Evolutionary conservation across 805 yeast species (phyloP).

Genomic region (Wickerhamiella australiensis): DNA sequence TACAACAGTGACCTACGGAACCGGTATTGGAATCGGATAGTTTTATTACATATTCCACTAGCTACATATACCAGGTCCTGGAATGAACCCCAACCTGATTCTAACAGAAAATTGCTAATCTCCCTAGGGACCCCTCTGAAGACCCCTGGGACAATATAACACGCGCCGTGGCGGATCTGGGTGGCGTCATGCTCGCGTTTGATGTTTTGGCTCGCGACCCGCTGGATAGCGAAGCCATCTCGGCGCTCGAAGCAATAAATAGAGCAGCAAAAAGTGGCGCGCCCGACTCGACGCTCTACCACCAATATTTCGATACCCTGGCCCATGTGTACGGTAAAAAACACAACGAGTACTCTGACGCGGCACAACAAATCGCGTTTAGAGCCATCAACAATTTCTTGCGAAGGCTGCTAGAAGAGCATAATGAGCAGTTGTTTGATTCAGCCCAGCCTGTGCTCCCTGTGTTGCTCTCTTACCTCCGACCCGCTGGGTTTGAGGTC

Average conservation of each 20-base stretch:
- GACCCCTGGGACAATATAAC: neutral
- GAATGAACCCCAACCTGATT: no score
- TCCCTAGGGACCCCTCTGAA: no score
- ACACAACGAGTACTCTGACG: slow-evolving; percentile 3
- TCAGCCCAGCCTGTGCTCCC: slow-evolving; percentile 28
- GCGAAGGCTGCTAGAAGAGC: slow-evolving; percentile 34
- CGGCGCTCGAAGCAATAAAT: slow-evolving; percentile 18
- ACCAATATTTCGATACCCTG: slow-evolving; percentile 23
- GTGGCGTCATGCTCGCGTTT: slow-evolving; percentile 4
- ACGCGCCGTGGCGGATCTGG: neutral
- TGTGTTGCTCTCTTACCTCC: slow-evolving; percentile 24
- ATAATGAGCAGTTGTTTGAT: slow-evolving; percentile 25
- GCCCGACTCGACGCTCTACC: slow-evolving; percentile 15
- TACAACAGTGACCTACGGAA: no score
- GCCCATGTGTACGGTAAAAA: slow-evolving; percentile 15
- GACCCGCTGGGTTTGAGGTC: slow-evolving; percentile 3
- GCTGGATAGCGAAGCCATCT: neutral
- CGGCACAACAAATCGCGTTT: slow-evolving; percentile 27
- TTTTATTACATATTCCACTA: no score
- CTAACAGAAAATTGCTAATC: no score
- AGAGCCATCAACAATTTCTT: slow-evolving; percentile 36
- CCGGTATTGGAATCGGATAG: no score
- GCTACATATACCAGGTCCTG: no score
- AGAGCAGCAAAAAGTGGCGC: slow-evolving; percentile 19
- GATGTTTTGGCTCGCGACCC: neutral